Percentiles rank a stretch among this genome's conserved stretches.
These are phyloP conservation scores for Cephaloascus fragrans DNA, from an alignment of 805 yeast species.

Conservation along the genomic window DNA sequence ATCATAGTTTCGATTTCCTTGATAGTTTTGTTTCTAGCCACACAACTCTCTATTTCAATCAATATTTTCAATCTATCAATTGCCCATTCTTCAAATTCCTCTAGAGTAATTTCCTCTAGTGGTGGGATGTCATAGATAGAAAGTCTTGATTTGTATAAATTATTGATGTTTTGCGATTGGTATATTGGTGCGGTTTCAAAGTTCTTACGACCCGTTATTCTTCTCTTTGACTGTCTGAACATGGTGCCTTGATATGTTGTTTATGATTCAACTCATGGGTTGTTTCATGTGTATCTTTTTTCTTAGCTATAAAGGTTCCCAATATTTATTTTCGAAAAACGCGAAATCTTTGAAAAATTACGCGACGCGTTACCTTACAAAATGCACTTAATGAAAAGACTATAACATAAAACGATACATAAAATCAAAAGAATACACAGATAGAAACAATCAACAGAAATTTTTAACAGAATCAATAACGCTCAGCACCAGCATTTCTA, in stretches of 20 bases:
- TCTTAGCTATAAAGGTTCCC: too few relatives aligned
- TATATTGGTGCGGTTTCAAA: slow-evolving; percentile 24
- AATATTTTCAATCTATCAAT: slow-evolving; percentile 79
- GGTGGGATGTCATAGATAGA: slow-evolving; percentile 77
- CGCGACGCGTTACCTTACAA: neutral
- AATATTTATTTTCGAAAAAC: neutral
- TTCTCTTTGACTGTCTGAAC: slow-evolving; percentile 69
- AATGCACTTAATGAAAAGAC: neutral
- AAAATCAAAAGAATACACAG: neutral
- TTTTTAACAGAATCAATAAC: neutral
- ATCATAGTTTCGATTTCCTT: slow-evolving; percentile 59
- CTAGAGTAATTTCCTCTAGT: slow-evolving; percentile 75
- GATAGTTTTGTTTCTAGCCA: slow-evolving; percentile 50
- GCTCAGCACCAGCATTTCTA: slow-evolving; percentile 7
- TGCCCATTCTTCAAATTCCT: slow-evolving; percentile 94
- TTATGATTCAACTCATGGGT: too few relatives aligned
- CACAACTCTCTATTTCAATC: slow-evolving; percentile 72
- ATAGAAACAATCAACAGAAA: neutral
- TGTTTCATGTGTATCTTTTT: neutral
- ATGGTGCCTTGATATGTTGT: too few relatives aligned
- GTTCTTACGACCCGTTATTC: slow-evolving; percentile 65
- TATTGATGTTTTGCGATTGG: slow-evolving; percentile 18
- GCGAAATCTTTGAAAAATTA: neutral
- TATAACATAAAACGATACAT: neutral
- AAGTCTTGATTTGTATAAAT: slow-evolving; percentile 48